Base-by-base conservation (phyloP, 768 basidiomycete genomes). In the Crassisporium funariophilum region DNA sequence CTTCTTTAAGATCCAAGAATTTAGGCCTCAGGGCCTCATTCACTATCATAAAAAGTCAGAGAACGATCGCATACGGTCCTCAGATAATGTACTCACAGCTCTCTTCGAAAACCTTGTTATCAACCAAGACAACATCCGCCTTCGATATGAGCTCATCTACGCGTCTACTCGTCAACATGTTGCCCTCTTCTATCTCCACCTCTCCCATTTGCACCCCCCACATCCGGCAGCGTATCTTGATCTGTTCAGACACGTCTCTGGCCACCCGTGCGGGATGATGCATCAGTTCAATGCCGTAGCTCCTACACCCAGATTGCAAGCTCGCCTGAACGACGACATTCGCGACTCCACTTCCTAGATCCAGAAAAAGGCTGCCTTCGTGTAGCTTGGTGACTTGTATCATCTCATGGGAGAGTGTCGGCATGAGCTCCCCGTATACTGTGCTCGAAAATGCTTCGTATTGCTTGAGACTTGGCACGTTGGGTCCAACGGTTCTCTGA, bases 1-100 rank as follows among this genome's bases (percentile, higher is more conserved):
- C 91, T 49, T 95, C 91, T 60, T 93, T 97, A 49, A 98, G 72
- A 60, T 99, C 97, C 44, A 99, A 73, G 68, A 98, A 98, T 59
- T 92, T 88, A 21, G 88, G 84, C 35, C 88, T 77, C 12, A 99
- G 70, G 1, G 84, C 81, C 59, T 91, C 90, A 65, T 98, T 98
- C 50, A 98, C 88, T 91, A 47, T 9, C 31, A 35, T 13, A 10
- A 24, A 20, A 47, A 23, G 36, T 53, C 10, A 23, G 31, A 4
- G 40, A 41, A 15, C 33, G 15, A 43, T 15, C 8, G 6, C 4
- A 40, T 44, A 33, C 23, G 23, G 50, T 44, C 22, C 22, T 23
- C 6, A 29, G n/a, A 3, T 6, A 16, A 13, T n/a, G n/a, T n/a
- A 82, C 86, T 73, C 57, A 91, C 89, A 62, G 41, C 79, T 77